Evolutionary conservation across 2,329 filamentous ascomycete genomes (phyloP).

Genomic region (Blastomyces parvus): DNA sequence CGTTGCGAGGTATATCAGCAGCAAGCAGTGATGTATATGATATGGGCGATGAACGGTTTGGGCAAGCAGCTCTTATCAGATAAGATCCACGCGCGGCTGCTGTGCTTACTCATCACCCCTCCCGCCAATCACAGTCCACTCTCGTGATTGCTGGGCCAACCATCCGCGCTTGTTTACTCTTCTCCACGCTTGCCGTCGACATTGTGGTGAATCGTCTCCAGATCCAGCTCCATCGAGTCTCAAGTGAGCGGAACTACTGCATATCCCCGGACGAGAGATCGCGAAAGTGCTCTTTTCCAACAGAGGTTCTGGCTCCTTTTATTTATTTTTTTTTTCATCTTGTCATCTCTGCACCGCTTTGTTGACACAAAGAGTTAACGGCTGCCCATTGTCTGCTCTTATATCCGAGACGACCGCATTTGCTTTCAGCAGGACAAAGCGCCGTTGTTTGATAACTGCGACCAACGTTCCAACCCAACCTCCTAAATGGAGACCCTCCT

Average conservation of each 20-base stretch:
- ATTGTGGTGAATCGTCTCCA: neutral
- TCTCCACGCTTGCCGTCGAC: neutral
- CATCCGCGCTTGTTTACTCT: neutral
- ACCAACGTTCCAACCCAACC: neutral
- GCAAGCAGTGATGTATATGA: no score
- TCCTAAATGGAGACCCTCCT: constrained; percentile 74
- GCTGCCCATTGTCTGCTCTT: neutral
- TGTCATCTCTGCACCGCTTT: neutral
- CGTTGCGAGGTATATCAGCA: no score
- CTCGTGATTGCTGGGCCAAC: neutral
- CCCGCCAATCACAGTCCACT: neutral
- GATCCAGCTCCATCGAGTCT: neutral
- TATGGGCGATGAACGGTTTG: no score
- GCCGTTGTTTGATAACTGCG: neutral
- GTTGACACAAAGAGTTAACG: neutral
- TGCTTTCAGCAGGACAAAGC: constrained; percentile 1
- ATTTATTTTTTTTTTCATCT: neutral
- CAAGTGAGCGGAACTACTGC: neutral
- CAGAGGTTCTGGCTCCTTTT: neutral
- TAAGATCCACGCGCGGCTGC: no score
- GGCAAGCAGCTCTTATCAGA: no score
- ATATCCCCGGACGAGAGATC: neutral
- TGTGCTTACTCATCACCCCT: neutral
- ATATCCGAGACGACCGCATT: neutral
- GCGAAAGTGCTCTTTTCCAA: neutral